Evolutionary conservation across 345 rosid genomes (phyloP), one percentile per base, ranked within the genome.

Genomic region (Aquilaria sinensis): DNA sequence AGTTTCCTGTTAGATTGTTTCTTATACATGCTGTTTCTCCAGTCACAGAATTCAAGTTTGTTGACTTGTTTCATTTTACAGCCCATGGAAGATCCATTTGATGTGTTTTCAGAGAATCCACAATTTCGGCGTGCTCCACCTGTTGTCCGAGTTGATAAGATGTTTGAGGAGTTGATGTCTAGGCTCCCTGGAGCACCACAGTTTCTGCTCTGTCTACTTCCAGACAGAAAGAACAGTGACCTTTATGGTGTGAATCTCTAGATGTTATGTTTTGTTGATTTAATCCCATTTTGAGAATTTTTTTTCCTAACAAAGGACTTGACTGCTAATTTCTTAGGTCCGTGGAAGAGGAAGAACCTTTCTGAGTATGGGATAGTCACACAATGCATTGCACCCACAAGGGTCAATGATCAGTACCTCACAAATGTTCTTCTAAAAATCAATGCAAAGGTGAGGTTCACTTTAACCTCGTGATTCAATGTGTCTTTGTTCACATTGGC

Each of bases 381-480:
- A n/a, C 98, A 93, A 69, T 90, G 98, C 54, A 79, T 90, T 57
- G 94, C 97, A 61, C 96, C 97, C n/a, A 62, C 62, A 4, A 81
- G 67, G 76, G 77, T 88, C 23, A 93, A 86, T 31, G 98, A 88
- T 52, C 96, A 93, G 57, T 93, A 93, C 71, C 72, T 93, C n/a
- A 93, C 95, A 5, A 90, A 93, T 83, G 77, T 88, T 53, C 87
- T 93, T 6, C 70, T 93, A 30, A 93, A 93, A 78, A 93, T 93
- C 51, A 93, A 93, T 72, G 97, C 98, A 11, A 94, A 94, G 89
- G 99, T 90, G 45, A 68, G 66, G 13, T 60, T 12, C 51, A 4
- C 41, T 34, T 4, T 12, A 33, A 57, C 57, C 46, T 67, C 1
- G 3, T 31, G n/a, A 31, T 46, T 15, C 10, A 2, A 32, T 41